Conservation (phyloP, 2,329 filamentous ascomycete genomes). For the Zymoseptoria tritici region DNA sequence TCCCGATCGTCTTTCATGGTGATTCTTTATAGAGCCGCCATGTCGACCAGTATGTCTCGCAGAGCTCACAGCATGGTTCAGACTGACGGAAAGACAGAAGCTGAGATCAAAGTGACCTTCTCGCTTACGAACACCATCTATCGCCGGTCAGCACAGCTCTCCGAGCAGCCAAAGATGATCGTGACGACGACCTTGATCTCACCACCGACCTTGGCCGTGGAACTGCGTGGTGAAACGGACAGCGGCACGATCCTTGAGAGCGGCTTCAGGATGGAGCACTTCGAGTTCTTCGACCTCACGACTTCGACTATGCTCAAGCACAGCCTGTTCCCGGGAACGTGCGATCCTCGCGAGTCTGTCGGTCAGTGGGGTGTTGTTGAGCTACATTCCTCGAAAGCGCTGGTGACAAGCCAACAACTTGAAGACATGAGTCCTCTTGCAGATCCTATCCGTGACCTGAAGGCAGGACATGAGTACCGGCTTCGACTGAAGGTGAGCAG, state of each 20-base stretch:
- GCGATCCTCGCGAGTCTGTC: not conserved
- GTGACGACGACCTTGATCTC: not conserved
- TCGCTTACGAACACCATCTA: not conserved
- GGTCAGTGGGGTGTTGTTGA: not conserved
- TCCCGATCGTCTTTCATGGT: no score
- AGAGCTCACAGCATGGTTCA: not conserved
- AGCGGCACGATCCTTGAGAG: not conserved
- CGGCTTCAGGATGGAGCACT: conserved; percentile 1
- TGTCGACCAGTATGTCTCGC: not conserved
- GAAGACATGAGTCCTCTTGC: not conserved
- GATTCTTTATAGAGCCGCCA: not conserved
- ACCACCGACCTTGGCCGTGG: not conserved
- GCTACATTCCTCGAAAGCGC: not conserved
- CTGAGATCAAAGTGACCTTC: not conserved
- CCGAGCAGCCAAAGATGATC: not conserved
- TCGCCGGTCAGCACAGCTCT: not conserved
- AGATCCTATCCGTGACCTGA: not conserved
- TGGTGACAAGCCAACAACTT: not conserved
- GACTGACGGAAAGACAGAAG: not conserved
- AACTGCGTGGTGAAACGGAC: not conserved
- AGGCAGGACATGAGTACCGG: not conserved
- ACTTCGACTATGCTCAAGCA: not conserved
- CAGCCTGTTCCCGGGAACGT: not conserved
- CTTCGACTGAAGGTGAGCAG: not conserved
- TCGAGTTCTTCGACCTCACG: conserved; percentile 4